Base-by-base conservation (phyloP, 306 rosid genomes). In the Ceratonia siliqua region DNA sequence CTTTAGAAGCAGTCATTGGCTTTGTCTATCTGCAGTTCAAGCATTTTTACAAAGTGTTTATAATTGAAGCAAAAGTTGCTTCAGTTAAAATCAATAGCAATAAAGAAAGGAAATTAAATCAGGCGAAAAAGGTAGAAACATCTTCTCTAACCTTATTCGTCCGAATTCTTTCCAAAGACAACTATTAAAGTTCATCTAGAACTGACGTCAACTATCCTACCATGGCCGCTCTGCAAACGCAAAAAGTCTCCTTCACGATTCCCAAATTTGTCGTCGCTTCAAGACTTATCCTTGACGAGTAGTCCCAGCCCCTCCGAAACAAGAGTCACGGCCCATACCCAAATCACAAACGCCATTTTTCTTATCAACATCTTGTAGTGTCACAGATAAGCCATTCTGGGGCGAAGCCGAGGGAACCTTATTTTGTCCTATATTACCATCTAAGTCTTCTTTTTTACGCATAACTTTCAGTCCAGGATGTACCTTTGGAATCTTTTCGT, bases 241-340 rank as follows among this genome's bases (percentile, higher is more conserved):
- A 70, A 57, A 62, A 36, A 76, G 21, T 72, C 72, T 28, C 76
- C 78, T 56, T 79, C 74, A 22, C 39, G 64, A 50, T 41, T 69
- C 76, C 38, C 81, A 21, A 65, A 72, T 20, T 53, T 82, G 6
- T 50, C 82, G 30, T 28, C 52, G n/a, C 6, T 64, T 43, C 17
- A 81, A 50, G 48, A 49, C 76, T 76, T 65, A 52, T 67, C 86
- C 80, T 68, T n/a, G 79, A 28, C 14, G 38, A 27, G 36, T 58
- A 59, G 48, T 52, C 28, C 66, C 84, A 30, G 73, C 74, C 8
- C 70, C 54, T 71, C 55, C 38, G 49, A 58, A 49, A 72, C 20
- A 36, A 54, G 35, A 49, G 77, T 43, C 77, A 17, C 27, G 30
- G 27, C 28, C 25, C 5, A 12, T 11, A n/a, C 42, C 49, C n/a